A percentile compares a stretch with the other conserved stretches of the same genome.
Conservation (phyloP, 345 rosid species). For the Citrus inodora region DNA sequence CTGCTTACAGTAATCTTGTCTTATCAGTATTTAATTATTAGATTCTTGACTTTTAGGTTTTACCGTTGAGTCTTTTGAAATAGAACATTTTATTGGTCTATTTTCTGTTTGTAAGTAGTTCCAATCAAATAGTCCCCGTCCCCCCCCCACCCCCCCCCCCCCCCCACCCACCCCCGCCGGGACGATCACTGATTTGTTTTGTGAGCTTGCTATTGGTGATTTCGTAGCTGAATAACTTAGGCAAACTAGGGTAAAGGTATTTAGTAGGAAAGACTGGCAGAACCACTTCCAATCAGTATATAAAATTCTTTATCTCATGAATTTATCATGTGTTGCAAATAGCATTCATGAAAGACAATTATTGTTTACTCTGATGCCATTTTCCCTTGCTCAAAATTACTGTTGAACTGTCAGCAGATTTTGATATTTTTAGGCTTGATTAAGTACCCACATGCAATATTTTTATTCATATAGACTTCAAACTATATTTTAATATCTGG, state of each 20-base stretch:
- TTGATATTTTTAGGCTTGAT: neutral
- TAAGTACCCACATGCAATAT: neutral
- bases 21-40: neutral
- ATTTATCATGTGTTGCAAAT: neutral
- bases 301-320: neutral
- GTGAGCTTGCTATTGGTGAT: neutral
- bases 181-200: neutral
- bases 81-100: neutral
- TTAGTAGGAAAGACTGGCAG: neutral
- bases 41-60: neutral
- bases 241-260: neutral
- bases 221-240: neutral
- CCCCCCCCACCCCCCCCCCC: no score
- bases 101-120: neutral
- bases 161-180: rapidly evolving
- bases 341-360: neutral
- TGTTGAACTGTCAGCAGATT: neutral
- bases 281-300: neutral
- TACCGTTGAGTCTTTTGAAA: neutral
- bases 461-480: neutral
- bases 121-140: neutral
- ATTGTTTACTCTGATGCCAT: neutral
- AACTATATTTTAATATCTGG: neutral
- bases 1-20: neutral
- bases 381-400: neutral